A percentile compares a stretch with the other conserved stretches of the same genome.
Conservation (phyloP, 2,329 filamentous ascomycete genomes). For the Penicillium crustosum region DNA sequence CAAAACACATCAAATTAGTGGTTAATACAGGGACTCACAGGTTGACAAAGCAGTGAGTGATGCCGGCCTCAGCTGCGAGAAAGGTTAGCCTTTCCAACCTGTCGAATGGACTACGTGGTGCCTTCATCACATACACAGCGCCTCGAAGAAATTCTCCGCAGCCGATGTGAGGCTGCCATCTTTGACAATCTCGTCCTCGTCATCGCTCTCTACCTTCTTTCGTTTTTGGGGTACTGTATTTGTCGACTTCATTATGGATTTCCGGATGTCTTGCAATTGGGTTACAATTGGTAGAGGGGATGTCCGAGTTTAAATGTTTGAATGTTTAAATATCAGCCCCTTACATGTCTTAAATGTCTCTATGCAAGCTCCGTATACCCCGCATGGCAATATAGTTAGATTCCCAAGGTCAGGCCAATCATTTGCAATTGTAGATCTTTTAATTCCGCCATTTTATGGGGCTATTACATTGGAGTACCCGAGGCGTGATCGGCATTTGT, state of each 20-base stretch:
- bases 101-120: background rate
- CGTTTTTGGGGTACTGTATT: constrained; percentile 1
- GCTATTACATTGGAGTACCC: background rate
- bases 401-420: background rate
- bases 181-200: constrained; percentile 3
- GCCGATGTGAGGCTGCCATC: constrained; percentile 12
- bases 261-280: background rate
- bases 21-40: constrained; percentile 22
- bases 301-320: background rate
- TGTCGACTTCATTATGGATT: background rate
- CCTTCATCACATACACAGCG: constrained; percentile 13
- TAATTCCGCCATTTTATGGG: background rate
- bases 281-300: background rate
- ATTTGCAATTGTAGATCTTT: background rate
- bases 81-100: background rate
- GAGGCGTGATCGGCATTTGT: constrained; percentile 1
- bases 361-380: background rate
- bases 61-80: constrained; percentile 20
- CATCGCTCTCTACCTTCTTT: background rate
- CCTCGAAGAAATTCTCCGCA: constrained; percentile 24
- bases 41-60: constrained; percentile 50
- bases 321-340: background rate
- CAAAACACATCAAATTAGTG: background rate
- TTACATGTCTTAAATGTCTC: no score
- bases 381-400: background rate